Percentiles rank a stretch among this genome's conserved stretches.
Conservation (phyloP, 768 basidiomycete genomes). For the Termitomyces sp. region DNA sequence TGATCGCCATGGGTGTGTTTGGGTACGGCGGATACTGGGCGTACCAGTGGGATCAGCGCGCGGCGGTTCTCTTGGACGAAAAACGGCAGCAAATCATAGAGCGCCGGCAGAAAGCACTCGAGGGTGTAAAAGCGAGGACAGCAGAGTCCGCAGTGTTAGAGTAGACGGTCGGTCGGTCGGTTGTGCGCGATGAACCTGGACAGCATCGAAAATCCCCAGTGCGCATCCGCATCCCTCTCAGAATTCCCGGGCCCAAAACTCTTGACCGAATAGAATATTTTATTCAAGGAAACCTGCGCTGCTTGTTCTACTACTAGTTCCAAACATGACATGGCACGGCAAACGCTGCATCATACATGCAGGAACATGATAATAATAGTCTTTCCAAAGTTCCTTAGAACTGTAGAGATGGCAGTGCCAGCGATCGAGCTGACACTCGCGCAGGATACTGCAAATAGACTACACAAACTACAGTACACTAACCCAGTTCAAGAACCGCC, state of each 20-base stretch:
- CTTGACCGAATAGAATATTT: background rate
- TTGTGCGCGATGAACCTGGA: background rate
- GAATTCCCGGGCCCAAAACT: background rate
- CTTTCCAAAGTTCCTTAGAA: no score
- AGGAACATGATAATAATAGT: no score
- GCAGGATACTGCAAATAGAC: no score
- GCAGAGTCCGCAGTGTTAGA: conserved; percentile 11
- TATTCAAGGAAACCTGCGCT: no score
- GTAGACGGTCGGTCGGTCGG: background rate
- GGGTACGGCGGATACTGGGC: conserved; percentile 74
- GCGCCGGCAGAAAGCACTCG: conserved; percentile 36
- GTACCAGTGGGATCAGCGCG: conserved; percentile 59
- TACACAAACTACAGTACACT: no score
- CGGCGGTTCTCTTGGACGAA: conserved; percentile 52
- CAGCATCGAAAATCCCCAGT: conserved; percentile 8
- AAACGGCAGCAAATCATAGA: conserved; percentile 57
- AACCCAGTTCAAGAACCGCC: no score
- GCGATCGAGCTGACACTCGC: no score
- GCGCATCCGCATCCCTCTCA: no score
- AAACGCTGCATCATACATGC: no score
- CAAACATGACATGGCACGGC: no score
- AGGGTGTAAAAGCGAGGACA: conserved; percentile 16
- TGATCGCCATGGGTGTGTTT: conserved; percentile 62
- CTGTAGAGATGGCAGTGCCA: no score
- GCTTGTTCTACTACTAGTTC: no score